These are phyloP conservation scores for Huntiella abstrusa DNA, from an alignment of 2,329 filamentous ascomycete species.

Conservation along the genomic window DNA sequence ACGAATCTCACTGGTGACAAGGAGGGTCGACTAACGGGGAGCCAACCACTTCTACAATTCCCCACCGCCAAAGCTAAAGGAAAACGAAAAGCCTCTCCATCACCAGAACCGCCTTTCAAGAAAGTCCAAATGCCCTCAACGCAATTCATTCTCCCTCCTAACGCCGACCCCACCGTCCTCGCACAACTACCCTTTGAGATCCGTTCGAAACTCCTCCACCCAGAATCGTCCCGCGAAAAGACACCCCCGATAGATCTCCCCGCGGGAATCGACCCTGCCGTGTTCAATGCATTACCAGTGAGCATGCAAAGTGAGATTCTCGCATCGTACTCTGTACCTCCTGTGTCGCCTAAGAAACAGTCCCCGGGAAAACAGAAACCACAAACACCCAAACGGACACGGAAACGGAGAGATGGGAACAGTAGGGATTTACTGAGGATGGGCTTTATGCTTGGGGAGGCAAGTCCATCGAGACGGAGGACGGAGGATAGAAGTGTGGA, in stretches of 20 bases:
- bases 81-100: conserved; percentile 5
- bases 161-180: conserved; percentile 64
- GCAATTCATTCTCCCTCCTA: conserved; percentile 76
- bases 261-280: conserved; percentile 56
- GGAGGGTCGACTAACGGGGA: conserved; percentile 34
- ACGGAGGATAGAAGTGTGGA: background rate
- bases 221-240: conserved; percentile 19
- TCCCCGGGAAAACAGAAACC: too few species aligned
- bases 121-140: conserved; percentile 68
- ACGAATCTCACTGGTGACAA: conserved; percentile 77
- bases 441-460: background rate
- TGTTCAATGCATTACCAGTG: conserved; percentile 64
- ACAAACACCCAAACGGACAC: conserved; percentile 29
- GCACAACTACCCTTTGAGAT: conserved; percentile 75
- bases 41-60: conserved; percentile 65
- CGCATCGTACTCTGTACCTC: conserved; percentile 21
- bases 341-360: too few species aligned
- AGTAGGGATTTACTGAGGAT: conserved; percentile 15
- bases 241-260: background rate
- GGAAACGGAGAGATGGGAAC: conserved; percentile 20
- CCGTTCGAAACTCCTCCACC: conserved; percentile 50
- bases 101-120: conserved; percentile 1
- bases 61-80: conserved; percentile 1
- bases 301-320: conserved; percentile 75
- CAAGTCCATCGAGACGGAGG: conserved; percentile 4